phyloP scores from a whole-genome alignment of 208 protist genomes.

The Crithidia fasciculata region DNA sequence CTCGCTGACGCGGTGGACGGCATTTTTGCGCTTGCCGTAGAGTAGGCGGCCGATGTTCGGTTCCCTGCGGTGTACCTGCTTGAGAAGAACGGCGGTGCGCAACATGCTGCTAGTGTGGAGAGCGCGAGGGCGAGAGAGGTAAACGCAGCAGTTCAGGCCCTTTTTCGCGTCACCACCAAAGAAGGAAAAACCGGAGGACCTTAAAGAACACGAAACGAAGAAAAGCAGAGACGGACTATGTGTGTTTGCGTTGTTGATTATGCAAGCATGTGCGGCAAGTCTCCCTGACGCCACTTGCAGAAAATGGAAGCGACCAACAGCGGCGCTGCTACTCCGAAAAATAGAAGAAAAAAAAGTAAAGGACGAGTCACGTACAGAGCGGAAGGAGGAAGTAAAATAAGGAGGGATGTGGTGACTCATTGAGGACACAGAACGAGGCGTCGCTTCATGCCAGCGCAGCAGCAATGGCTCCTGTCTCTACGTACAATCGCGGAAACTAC shows the following conservation, averaged over 20 bases:
- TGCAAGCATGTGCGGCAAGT: too few relatives aligned
- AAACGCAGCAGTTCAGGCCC: too few relatives aligned
- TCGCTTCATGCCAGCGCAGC: too few relatives aligned
- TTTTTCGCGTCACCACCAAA: background rate
- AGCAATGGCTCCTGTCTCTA: too few relatives aligned
- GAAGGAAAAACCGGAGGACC: background rate
- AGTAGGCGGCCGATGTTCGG: constrained; percentile 72
- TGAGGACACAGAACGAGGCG: too few relatives aligned
- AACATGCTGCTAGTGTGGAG: background rate
- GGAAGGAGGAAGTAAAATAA: constrained; percentile 13
- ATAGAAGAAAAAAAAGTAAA: background rate
- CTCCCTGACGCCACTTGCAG: too few relatives aligned
- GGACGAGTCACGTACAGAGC: background rate
- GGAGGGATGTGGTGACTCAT: background rate
- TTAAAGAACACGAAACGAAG: too few relatives aligned
- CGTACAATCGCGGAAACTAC: too few relatives aligned
- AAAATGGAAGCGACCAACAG: too few relatives aligned
- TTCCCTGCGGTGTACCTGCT: constrained; percentile 7
- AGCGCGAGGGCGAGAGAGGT: too few relatives aligned
- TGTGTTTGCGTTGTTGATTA: too few relatives aligned
- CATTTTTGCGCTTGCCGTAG: constrained; percentile 86
- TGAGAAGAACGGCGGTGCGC: constrained; percentile 11
- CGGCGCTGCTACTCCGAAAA: background rate
- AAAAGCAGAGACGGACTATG: too few relatives aligned
- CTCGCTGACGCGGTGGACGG: constrained; percentile 56